Evolutionary conservation across 345 rosid species (phyloP).

Genomic region (Rhodomyrtus tomentosa): DNA sequence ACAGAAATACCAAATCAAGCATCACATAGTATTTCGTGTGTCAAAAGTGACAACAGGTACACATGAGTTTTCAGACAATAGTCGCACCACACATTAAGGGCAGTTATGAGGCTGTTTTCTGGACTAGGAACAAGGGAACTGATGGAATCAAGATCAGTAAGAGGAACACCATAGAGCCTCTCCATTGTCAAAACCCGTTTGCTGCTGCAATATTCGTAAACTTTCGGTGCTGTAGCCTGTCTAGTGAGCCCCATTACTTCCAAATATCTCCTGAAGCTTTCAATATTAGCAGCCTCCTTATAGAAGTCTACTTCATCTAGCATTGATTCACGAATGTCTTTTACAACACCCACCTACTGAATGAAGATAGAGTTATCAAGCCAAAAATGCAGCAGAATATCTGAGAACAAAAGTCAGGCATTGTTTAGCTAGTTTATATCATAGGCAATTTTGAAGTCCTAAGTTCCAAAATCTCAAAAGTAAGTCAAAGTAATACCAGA

Average conservation of each 20-base stretch:
- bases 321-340: slow-evolving; percentile 91
- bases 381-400: not conserved
- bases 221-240: slow-evolving; percentile 92
- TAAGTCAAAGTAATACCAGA: slow-evolving; percentile 36
- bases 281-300: slow-evolving; percentile 82
- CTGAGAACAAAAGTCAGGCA: not conserved
- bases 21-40: not conserved
- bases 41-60: not conserved
- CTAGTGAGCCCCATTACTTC: slow-evolving; percentile 77
- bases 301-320: slow-evolving; percentile 95
- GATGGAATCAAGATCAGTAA: slow-evolving; percentile 88
- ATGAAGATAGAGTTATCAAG: slow-evolving; percentile 4
- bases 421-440: not conserved
- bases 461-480: not conserved
- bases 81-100: slow-evolving; percentile 88
- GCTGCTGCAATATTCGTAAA: slow-evolving; percentile 80
- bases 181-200: slow-evolving; percentile 83
- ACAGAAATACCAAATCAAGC: not conserved
- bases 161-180: slow-evolving; percentile 97
- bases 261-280: slow-evolving; percentile 70
- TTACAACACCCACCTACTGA: slow-evolving; percentile 70
- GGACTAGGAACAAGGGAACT: slow-evolving; percentile 84
- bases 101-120: slow-evolving; percentile 82
- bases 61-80: not conserved
- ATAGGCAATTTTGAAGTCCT: not conserved